Conservation (phyloP, 73 alveolate genomes). For the Paraurostyla sp. region DNA sequence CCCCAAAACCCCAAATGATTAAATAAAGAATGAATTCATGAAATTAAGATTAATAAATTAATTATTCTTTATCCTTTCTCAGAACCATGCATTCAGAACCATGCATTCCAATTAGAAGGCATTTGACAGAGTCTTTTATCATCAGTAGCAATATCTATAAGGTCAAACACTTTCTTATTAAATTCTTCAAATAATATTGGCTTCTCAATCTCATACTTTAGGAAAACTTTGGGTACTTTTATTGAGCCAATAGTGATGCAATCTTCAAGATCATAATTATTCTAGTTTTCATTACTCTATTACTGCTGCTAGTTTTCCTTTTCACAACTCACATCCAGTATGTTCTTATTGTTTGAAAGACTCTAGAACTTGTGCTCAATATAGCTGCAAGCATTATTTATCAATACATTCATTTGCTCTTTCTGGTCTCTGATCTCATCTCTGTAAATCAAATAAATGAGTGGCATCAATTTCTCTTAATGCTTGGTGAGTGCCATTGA, state of each 20-base stretch:
- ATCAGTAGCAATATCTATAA: slow-evolving; percentile 50
- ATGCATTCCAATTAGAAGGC: slow-evolving; percentile 55
- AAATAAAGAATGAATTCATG: background rate
- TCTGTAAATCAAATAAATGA: background rate
- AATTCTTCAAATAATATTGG: slow-evolving; percentile 41
- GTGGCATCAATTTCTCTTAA: slow-evolving; percentile 38
- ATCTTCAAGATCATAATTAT: background rate
- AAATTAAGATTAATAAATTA: no score
- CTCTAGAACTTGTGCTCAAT: background rate
- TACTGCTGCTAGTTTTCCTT: background rate
- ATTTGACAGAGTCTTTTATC: slow-evolving; percentile 14
- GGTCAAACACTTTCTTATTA: slow-evolving; percentile 42
- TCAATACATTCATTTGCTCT: slow-evolving; percentile 2
- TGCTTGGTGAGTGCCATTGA: slow-evolving; percentile 38
- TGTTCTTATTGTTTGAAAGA: slow-evolving; percentile 41
- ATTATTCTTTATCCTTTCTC: no score
- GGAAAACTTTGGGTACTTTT: slow-evolving; percentile 39
- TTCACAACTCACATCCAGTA: background rate
- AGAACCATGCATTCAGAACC: no score
- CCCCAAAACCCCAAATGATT: slow-evolving; percentile 15
- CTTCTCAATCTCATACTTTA: slow-evolving; percentile 40
- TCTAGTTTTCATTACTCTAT: background rate
- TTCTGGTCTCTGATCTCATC: slow-evolving; percentile 53
- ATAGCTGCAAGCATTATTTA: slow-evolving; percentile 5
- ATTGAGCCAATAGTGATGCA: background rate